Percentiles rank a stretch among this genome's conserved stretches.
These are phyloP conservation scores for Tuber indicum DNA, from an alignment of 495 filamentous ascomycete genomes.

Conservation along the genomic window DNA sequence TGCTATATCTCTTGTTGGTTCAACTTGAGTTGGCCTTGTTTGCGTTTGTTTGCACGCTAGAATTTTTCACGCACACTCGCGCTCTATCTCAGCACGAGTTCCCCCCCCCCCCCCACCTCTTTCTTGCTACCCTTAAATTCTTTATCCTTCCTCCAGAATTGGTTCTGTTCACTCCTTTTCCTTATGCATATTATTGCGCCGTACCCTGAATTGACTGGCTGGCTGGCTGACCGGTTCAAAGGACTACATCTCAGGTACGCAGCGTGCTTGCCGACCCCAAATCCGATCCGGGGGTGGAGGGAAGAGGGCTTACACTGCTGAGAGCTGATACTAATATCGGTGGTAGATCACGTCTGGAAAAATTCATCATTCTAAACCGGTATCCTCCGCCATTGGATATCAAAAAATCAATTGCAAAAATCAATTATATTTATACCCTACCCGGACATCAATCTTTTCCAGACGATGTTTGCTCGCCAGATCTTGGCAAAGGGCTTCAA, in stretches of 20 bases:
- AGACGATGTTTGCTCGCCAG: conserved; percentile 47
- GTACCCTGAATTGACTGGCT: conserved; percentile 7
- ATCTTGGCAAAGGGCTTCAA: conserved; percentile 50
- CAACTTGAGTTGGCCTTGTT: background rate
- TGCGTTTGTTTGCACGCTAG: conserved; percentile 8
- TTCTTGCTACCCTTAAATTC: conserved; percentile 13
- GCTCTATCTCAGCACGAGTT: conserved; percentile 9
- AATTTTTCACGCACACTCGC: conserved; percentile 16
- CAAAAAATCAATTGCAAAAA: conserved; percentile 10
- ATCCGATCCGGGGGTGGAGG: background rate
- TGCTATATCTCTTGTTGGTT: background rate
- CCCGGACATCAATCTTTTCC: conserved; percentile 48
- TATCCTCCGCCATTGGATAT: conserved; percentile 22
- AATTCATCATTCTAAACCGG: conserved; percentile 66
- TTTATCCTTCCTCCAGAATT: conserved; percentile 13
- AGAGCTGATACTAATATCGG: background rate
- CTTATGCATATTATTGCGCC: background rate
- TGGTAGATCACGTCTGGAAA: conserved; percentile 95
- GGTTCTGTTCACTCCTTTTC: conserved; percentile 12
- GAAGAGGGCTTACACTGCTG: too few species aligned
- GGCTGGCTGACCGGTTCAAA: conserved; percentile 43
- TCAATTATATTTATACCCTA: conserved; percentile 57
- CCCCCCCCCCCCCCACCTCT: conserved; percentile 21
- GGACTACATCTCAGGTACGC: conserved; percentile 92
- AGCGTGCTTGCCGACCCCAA: background rate